Evolutionary conservation across 768 basidiomycete species (phyloP), one percentile per base, ranked within the genome.

Genomic region (Basidioascus undulatus): DNA sequence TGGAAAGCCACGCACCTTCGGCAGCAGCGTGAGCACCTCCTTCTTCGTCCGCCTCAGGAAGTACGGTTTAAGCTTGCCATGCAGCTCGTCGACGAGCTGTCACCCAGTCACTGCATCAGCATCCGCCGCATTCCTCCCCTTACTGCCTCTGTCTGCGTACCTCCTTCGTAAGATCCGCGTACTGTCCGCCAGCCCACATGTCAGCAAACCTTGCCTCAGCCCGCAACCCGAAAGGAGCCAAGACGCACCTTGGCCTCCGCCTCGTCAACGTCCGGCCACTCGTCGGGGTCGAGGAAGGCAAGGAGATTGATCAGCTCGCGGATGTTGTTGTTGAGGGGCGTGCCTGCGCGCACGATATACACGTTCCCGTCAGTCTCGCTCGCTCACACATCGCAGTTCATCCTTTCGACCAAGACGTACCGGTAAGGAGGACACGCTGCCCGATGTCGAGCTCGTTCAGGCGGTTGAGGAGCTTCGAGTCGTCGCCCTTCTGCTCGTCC

Each of bases 261-360:
- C 6, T 56, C 65, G 51, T 75, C 71, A 18, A 94, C 61, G 53
- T 96, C 71, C 5, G 59, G 55, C 81, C 81, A 82, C 46, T 76
- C 63, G 11, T 58, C 48, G 5, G 77, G 71, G 54, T 86, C 81
- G 15, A 96, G 68, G 62, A 96, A 96, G 55, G 84, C 81, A 74
- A 98, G 84, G 32, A 98, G 65, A 56, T 87, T 96, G 65, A 96
- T 89, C 20, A 98, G 59, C 59, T 98, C 92, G 35, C 82, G 69
- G 19, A 98, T 76, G 53, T 94, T 96, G 62, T 96, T 96, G 58
- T 96, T 96, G 43, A 96, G 58, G 0, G 89, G 89, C 0, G 92
- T 96, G 68, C 83, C 44, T 16, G 35, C 1, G 20, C n/a, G n/a
- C n/a, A n/a, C n/a, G n/a, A n/a, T n/a, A n/a, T n/a, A n/a, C n/a